A percentile compares a stretch with the other conserved stretches of the same genome.
phyloP scores from a whole-genome alignment of 2,329 filamentous ascomycete species.

The Dactylellina sp. region DNA sequence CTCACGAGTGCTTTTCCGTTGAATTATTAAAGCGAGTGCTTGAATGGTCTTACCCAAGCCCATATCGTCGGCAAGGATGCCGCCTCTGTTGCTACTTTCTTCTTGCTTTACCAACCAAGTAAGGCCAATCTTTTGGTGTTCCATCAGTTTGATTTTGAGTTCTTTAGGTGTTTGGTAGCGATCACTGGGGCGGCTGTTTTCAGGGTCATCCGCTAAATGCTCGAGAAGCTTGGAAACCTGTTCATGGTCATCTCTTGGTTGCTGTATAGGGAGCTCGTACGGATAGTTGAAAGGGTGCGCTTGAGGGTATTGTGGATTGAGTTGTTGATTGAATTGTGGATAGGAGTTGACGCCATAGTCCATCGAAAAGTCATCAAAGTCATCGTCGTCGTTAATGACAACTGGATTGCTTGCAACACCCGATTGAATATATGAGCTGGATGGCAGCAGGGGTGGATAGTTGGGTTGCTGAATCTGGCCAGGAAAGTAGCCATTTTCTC shows the following conservation, averaged over 20 bases:
- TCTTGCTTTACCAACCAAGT: conserved; percentile 82
- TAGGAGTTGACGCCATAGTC: background rate
- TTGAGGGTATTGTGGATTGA: conserved; percentile 1
- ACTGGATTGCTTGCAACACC: conserved; percentile 20
- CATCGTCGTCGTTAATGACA: conserved; percentile 25
- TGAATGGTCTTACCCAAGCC: conserved; percentile 87
- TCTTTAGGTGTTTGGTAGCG: conserved; percentile 77
- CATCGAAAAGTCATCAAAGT: background rate
- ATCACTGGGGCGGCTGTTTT: conserved; percentile 69
- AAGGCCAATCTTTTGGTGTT: conserved; percentile 82
- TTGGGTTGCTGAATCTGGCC: background rate
- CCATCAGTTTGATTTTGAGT: conserved; percentile 77
- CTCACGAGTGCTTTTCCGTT: conserved; percentile 71
- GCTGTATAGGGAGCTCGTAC: background rate
- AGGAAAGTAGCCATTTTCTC: background rate
- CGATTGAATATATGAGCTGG: background rate
- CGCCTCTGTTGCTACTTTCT: conserved; percentile 76
- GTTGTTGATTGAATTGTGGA: background rate
- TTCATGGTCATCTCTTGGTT: conserved; percentile 21
- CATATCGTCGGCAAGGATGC: conserved; percentile 85
- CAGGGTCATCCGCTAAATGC: conserved; percentile 58
- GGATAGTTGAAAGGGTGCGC: background rate
- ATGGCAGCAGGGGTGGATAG: background rate
- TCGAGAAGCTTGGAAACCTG: conserved; percentile 55
- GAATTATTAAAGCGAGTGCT: conserved; percentile 79